Evolutionary conservation across 164 flowering plant species (phyloP).

Genomic region (Hamamelis virginiana): DNA sequence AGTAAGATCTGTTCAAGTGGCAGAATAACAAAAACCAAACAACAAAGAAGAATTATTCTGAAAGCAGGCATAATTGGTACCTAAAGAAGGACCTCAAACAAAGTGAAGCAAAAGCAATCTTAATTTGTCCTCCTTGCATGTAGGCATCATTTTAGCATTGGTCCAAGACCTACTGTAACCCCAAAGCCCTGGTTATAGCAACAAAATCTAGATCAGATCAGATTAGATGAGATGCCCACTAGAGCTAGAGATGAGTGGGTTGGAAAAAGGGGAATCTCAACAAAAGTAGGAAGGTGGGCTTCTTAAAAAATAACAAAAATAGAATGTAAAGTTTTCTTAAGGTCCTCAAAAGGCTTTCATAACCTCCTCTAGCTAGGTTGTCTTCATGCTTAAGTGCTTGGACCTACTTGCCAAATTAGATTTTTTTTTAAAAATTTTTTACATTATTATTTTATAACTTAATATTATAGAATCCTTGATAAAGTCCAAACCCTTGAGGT

Average conservation of each 20-base stretch:
- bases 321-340: too few species aligned
- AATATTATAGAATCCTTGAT: too few species aligned
- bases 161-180: conserved; percentile 15
- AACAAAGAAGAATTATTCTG: conserved; percentile 5
- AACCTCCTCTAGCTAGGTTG: conserved; percentile 1
- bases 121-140: not conserved
- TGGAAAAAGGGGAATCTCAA: conserved; percentile 16
- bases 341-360: conserved; percentile 5
- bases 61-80: conserved; percentile 2
- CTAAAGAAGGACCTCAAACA: not conserved
- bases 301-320: too few species aligned
- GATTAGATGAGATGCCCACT: conserved; percentile 20
- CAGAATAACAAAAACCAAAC: not conserved
- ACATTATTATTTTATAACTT: too few species aligned
- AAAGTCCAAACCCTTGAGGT: too few species aligned
- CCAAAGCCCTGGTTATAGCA: conserved; percentile 5
- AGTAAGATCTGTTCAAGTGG: conserved; percentile 7
- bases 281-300: too few species aligned
- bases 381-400: conserved; percentile 14
- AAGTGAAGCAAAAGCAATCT: conserved; percentile 11
- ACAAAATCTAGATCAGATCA: conserved; percentile 13
- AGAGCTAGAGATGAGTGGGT: not conserved
- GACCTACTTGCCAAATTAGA: conserved; percentile 12
- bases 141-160: conserved; percentile 9
- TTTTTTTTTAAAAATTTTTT: too few species aligned